phyloP scores from a whole-genome alignment of 1,284 basidiomycete genomes.

The Sanghuangporus weigelae region DNA sequence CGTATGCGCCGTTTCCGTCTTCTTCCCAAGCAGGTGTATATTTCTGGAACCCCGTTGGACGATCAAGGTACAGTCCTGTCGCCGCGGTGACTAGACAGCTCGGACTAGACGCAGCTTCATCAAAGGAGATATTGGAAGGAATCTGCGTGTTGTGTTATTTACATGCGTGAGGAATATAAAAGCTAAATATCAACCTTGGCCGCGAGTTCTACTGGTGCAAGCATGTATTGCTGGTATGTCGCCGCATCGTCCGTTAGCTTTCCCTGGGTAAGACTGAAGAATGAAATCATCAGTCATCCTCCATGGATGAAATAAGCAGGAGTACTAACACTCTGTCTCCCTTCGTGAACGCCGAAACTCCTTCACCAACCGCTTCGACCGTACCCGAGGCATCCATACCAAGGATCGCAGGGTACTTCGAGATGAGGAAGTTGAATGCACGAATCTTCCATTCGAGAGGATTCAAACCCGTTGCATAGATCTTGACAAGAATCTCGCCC shows the following conservation, averaged over 20 bases:
- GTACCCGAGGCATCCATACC: slow-evolving; percentile 45
- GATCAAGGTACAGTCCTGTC: slow-evolving; percentile 26
- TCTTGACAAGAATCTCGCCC: slow-evolving; percentile 40
- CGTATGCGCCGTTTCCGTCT: slow-evolving; percentile 23
- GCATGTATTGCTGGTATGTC: slow-evolving; percentile 26
- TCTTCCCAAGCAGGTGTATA: slow-evolving; percentile 20
- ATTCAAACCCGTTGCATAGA: slow-evolving; percentile 39
- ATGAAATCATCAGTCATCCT: too few relatives aligned
- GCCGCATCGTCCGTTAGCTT: slow-evolving; percentile 13
- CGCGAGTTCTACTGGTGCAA: slow-evolving; percentile 21
- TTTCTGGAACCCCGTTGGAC: neutral
- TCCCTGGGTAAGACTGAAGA: slow-evolving; percentile 21
- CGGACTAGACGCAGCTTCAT: slow-evolving; percentile 35
- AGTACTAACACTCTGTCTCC: slow-evolving; percentile 37
- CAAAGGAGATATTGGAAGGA: slow-evolving; percentile 28
- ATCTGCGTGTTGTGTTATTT: slow-evolving; percentile 20
- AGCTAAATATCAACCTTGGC: slow-evolving; percentile 20
- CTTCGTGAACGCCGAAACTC: slow-evolving; percentile 28
- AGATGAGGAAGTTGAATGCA: slow-evolving; percentile 14
- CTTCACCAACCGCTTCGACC: slow-evolving; percentile 36
- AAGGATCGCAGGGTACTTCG: slow-evolving; percentile 31
- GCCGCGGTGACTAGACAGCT: slow-evolving; percentile 35
- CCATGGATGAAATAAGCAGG: neutral
- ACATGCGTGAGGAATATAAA: neutral
- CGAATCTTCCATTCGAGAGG: slow-evolving; percentile 44